Evolutionary conservation across 805 yeast species (phyloP), one percentile per base, ranked within the genome.

Genomic region (Yamadazyma tumulicola): DNA sequence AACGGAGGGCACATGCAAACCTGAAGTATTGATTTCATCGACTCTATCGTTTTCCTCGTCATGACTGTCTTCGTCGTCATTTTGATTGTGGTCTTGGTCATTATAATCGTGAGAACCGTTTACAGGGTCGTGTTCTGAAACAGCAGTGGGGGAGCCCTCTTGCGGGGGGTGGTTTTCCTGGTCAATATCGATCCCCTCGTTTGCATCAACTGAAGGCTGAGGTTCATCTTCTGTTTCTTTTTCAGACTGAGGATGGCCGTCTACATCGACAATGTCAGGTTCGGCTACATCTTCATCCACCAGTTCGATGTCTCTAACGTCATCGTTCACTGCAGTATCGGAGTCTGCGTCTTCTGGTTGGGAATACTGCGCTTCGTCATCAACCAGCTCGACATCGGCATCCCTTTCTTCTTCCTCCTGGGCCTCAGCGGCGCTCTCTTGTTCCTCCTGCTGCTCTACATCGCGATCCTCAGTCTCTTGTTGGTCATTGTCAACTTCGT

Each of bases 1-100:
- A 37, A 38, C 19, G 9, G n/a, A 15, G 11, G 36, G 41, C 3
- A 36, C 19, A 6, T 41, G 32, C 26, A 43, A 27, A 1, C 35
- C 38, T 2, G 44, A 43, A 8, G 42, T 31, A 17, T 35, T 39
- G 25, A 39, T 24, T 24, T 43, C 41, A 24, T 34, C 42, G 2
- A 35, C 39, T 24, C 31, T 30, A 23, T 34, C 40, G 19, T 42
- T 20, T 25, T 38, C 39, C 28, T 35, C 39, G 3, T 23, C 34
- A 9, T 26, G 19, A 5, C 26, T 26, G n/a, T 30, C 23, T 4
- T 30, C 35, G 3, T 26, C 19, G 10, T 13, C 30, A 8, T 23
- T 21, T 4, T 27, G 26, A 7, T 17, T 13, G n/a, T 19, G 15
- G 13, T 27, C 23, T 21, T 21, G 28, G 11, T 26, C 31, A 11